Evolutionary conservation across 441 rosid species (phyloP).

Genomic region (Syzygium malaccense): DNA sequence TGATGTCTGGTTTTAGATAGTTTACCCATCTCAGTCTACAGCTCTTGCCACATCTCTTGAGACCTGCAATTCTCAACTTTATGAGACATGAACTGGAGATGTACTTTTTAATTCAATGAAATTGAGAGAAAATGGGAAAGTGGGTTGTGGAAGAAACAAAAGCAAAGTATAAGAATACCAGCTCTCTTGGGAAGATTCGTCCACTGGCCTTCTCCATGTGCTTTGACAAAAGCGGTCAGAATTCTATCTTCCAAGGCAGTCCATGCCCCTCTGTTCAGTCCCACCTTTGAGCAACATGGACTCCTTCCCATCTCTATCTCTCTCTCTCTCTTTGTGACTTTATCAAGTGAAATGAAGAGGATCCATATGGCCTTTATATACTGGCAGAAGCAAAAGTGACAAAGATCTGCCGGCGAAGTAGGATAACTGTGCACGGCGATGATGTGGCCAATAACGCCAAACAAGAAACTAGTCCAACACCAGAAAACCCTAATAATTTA

Average conservation of each 20-base stretch:
- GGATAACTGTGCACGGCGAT: background rate
- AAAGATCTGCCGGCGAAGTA: background rate
- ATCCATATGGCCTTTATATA: background rate
- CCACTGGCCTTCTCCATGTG: background rate
- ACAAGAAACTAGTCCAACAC: background rate
- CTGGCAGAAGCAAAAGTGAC: background rate
- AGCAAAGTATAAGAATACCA: background rate
- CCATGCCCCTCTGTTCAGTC: background rate
- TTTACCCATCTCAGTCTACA: conserved; percentile 34
- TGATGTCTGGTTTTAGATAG: conserved; percentile 30
- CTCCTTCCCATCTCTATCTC: background rate
- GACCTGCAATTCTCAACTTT: conserved; percentile 7
- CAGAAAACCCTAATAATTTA: background rate
- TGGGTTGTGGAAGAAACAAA: background rate
- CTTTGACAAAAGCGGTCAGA: background rate
- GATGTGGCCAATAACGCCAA: background rate
- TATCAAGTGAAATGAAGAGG: background rate
- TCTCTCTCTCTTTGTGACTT: background rate
- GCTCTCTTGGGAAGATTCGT: background rate
- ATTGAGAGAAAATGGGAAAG: background rate
- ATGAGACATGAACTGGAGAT: background rate
- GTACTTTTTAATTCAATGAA: background rate
- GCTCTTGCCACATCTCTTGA: conserved; percentile 34
- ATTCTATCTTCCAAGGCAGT: background rate
- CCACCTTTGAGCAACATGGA: background rate